A percentile compares a stretch with the other conserved stretches of the same genome.
phyloP scores from a whole-genome alignment of 805 yeast species.

The Scheffersomyces lignosus region DNA sequence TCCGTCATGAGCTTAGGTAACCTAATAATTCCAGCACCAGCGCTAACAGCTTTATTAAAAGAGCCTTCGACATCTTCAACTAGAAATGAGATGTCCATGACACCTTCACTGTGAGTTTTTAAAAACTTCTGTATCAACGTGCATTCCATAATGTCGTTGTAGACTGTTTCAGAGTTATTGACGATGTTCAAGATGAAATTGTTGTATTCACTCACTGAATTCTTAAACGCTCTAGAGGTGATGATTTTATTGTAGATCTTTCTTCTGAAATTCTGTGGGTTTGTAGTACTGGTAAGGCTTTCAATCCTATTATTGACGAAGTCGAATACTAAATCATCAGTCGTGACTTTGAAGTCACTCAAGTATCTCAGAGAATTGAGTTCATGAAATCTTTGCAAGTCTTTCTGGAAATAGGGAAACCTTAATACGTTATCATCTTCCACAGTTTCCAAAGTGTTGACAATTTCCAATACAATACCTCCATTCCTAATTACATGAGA shows the following conservation, averaged over 20 bases:
- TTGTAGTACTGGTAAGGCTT: conserved; percentile 3
- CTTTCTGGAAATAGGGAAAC: conserved; percentile 11
- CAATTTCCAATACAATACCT: conserved; percentile 48
- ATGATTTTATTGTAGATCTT: conserved; percentile 13
- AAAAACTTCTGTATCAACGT: conserved; percentile 24
- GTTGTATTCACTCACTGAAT: conserved; percentile 8
- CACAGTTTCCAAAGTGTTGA: conserved; percentile 38
- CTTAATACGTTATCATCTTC: conserved; percentile 13
- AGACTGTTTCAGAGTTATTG: conserved; percentile 14
- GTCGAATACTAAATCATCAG: conserved; percentile 33
- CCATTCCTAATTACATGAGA: conserved; percentile 65
- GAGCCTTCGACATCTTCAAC: conserved; percentile 52
- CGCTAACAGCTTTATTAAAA: conserved; percentile 45
- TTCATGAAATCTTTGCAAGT: conserved; percentile 15
- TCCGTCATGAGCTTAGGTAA: conserved; percentile 38
- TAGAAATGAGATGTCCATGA: conserved; percentile 71
- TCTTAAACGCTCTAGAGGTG: conserved; percentile 11
- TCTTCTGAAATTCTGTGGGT: conserved; percentile 5
- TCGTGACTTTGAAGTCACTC: conserved; percentile 7
- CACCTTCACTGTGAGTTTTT: conserved; percentile 69
- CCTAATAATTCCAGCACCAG: conserved; percentile 49
- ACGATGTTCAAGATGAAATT: conserved; percentile 13
- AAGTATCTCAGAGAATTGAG: conserved; percentile 17
- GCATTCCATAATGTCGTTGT: conserved; percentile 17
- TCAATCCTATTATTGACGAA: conserved; percentile 35